Percentiles rank a stretch among this genome's conserved stretches.
Conservation (phyloP, 1,139 yeast species). For the Nematodospora anomalae region DNA sequence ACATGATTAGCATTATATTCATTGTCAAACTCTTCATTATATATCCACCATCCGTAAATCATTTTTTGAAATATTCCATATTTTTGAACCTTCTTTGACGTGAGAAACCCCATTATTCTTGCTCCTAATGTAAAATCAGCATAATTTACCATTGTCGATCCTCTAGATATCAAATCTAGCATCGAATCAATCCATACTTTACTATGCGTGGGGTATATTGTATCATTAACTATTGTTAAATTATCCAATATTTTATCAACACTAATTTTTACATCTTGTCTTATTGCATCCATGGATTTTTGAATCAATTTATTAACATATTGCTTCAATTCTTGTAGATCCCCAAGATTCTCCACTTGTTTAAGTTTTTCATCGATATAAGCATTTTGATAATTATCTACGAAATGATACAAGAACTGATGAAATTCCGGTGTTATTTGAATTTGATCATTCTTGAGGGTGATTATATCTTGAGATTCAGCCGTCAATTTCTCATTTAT, state of each 20-base stretch:
- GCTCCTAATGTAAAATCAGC: conserved; percentile 45
- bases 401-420: conserved; percentile 34
- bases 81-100: conserved; percentile 20
- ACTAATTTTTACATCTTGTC: conserved; percentile 12
- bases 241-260: conserved; percentile 32
- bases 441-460: conserved; percentile 33
- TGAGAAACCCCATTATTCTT: conserved; percentile 43
- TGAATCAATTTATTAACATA: conserved; percentile 8
- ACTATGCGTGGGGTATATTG: conserved; percentile 6
- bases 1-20: conserved; percentile 43
- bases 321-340: conserved; percentile 8
- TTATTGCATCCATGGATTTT: conserved; percentile 6
- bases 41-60: conserved; percentile 46
- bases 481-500: conserved; percentile 1
- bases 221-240: conserved; percentile 14
- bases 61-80: conserved; percentile 25
- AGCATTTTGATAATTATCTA: conserved; percentile 26
- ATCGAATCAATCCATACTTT: conserved; percentile 22
- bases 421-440: conserved; percentile 44
- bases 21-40: conserved; percentile 22
- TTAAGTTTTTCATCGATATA: conserved; percentile 12
- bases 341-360: conserved; percentile 6
- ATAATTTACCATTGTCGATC: conserved; percentile 40
- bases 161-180: conserved; percentile 36
- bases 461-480: conserved; percentile 10